Evolutionary conservation across 2,329 filamentous ascomycete species (phyloP), one percentile per base, ranked within the genome.

Genomic region (Apiospora marii): DNA sequence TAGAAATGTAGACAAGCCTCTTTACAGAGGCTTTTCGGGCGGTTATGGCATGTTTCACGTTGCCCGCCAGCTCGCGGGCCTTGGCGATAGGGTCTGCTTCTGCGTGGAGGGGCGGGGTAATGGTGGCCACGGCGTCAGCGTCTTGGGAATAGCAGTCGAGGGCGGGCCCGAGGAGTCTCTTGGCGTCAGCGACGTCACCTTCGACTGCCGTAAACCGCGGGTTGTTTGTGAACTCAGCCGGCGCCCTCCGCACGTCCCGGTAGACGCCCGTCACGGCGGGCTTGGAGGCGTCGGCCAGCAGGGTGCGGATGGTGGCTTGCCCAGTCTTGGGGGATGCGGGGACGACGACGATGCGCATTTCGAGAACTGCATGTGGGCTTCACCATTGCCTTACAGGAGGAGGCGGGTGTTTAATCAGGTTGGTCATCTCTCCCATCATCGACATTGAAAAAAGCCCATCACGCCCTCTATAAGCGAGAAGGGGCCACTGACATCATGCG

Each of bases 301-400:
- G 77, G 12, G 75, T 72, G 6, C 77, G 77, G 67, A 83, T 78
- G 16, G 77, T 73, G n/a, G 80, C 80, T 1, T 74, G 74, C 48
- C 76, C 80, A 0, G 80, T 82, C 51, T 77, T 80, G 46, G 80
- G 77, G 49, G 80, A 79, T 0, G 82, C 82, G 0, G 82, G 81
- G 19, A 77, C 76, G 70, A 83, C 73, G n/a, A 76, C 75, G 76
- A 81, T 34, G 14, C 34, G 51, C 51, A 58, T 58, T 53, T 30
- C 8, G 6, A 14, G 16, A 19, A 46, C 6, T 37, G 48, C 12
- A 24, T 24, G 24, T 1, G n/a, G 14, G n/a, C 30, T 14, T 5
- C 1, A 16, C 3, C 13, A 30, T 53, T 48, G 19, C 22, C 19
- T 7, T 48, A n/a, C 46, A 22, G n/a, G 3, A 8, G 4, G 1